Conservation (phyloP, 2,329 filamentous ascomycete genomes). For the Fusarium heterosporum region DNA sequence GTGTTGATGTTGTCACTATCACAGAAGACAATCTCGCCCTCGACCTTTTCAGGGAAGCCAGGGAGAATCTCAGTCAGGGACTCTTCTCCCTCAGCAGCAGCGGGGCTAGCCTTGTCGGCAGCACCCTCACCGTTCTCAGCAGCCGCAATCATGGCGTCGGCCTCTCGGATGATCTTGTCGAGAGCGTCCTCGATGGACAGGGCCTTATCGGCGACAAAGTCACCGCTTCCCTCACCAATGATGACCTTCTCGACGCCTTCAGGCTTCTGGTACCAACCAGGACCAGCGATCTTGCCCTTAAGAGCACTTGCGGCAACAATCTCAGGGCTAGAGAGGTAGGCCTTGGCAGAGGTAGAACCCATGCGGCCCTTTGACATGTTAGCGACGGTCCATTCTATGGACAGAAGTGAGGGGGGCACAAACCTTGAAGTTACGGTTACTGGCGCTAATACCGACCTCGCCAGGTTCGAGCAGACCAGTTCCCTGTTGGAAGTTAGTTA, state of each 20-base stretch:
- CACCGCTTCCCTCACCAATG: conserved; percentile 77
- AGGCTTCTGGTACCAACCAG: conserved; percentile 81
- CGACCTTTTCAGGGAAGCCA: conserved; percentile 85
- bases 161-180: conserved; percentile 75
- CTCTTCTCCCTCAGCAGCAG: conserved; percentile 50
- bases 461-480: conserved; percentile 82
- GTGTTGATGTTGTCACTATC: conserved; percentile 73
- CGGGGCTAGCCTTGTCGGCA: not conserved
- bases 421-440: conserved; percentile 34
- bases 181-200: conserved; percentile 76
- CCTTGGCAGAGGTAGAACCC: conserved; percentile 74
- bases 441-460: conserved; percentile 85
- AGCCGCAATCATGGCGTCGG: conserved; percentile 70
- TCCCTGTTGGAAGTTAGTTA: conserved; percentile 54
- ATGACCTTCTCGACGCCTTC: conserved; percentile 74
- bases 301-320: conserved; percentile 92
- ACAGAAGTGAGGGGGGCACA: not conserved
- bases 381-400: not conserved
- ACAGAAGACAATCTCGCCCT: conserved; percentile 84
- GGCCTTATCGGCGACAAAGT: conserved; percentile 72
- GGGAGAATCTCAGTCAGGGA: conserved; percentile 77
- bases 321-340: conserved; percentile 89
- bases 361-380: conserved; percentile 73
- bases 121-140: conserved; percentile 58
- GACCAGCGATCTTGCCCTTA: conserved; percentile 76